These are phyloP conservation scores for Beta corolliflora DNA, from an alignment of 179 eudicot genomes.

Conservation along the genomic window DNA sequence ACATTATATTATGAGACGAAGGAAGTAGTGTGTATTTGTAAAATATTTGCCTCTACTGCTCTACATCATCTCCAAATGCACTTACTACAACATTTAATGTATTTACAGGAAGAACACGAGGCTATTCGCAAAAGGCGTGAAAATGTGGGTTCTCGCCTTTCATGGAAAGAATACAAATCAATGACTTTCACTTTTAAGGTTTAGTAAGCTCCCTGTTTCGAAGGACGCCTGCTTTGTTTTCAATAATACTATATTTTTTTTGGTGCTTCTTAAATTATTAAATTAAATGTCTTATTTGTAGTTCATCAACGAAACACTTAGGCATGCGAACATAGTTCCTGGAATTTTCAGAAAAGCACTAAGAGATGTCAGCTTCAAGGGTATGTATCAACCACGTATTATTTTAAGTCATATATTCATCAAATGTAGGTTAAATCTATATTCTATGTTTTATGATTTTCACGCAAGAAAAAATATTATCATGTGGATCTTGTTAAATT, in stretches of 20 bases:
- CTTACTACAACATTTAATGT: not conserved
- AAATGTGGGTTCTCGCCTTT: conserved; percentile 59
- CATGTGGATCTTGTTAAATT: no score
- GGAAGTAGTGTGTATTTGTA: no score
- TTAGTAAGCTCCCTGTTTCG: no score
- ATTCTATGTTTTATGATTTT: no score
- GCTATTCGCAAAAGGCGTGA: conserved; percentile 55
- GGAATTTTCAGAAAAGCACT: conserved; percentile 85
- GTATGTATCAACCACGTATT: conserved; percentile 42
- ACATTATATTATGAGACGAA: no score
- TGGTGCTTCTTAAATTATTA: not conserved
- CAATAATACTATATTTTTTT: no score
- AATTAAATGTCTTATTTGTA: conserved; percentile 40
- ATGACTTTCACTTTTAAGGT: no score
- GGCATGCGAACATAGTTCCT: conserved; percentile 90
- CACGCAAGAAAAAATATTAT: no score
- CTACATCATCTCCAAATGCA: no score
- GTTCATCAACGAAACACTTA: conserved; percentile 90
- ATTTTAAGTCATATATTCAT: no score
- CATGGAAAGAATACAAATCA: conserved; percentile 91
- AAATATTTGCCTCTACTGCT: no score
- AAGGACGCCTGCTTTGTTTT: not conserved
- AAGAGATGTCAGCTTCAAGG: conserved; percentile 63
- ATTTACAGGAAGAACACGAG: conserved; percentile 82
- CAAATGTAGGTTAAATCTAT: no score